These are phyloP conservation scores for Pythium monospermum DNA, from an alignment of 352 stramenopile species.

Conservation along the genomic window DNA sequence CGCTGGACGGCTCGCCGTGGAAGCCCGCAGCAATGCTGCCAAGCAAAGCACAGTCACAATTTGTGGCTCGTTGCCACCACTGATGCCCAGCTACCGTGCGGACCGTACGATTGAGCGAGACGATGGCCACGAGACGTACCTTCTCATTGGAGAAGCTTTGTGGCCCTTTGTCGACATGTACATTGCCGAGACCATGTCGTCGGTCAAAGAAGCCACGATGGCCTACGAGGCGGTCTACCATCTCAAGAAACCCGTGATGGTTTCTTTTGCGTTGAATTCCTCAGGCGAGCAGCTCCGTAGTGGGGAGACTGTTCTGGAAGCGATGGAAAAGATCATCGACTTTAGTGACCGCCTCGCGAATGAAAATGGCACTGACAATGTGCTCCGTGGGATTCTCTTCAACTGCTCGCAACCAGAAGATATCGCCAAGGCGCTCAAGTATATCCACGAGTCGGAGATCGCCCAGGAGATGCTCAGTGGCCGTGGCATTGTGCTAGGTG, in stretches of 20 bases:
- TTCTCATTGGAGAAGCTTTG: conserved; percentile 70
- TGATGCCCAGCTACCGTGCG: conserved; percentile 86
- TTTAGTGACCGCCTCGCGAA: conserved; percentile 22
- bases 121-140: conserved; percentile 70
- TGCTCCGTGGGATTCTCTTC: conserved; percentile 80
- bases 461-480: conserved; percentile 27
- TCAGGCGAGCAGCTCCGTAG: conserved; percentile 74
- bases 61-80: conserved; percentile 84
- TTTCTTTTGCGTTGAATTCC: conserved; percentile 82
- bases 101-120: conserved; percentile 79
- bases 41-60: conserved; percentile 43
- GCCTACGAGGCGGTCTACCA: conserved; percentile 71
- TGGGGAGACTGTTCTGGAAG: conserved; percentile 58
- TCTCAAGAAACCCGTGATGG: conserved; percentile 60
- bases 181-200: conserved; percentile 90
- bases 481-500: conserved; percentile 52
- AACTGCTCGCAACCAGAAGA: conserved; percentile 91
- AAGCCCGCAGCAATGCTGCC: conserved; percentile 29
- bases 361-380: conserved; percentile 8
- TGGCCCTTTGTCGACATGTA: conserved; percentile 76
- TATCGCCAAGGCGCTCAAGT: conserved; percentile 76
- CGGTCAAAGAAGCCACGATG: conserved; percentile 76
- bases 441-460: conserved; percentile 32
- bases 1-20: conserved; percentile 57
- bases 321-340: conserved; percentile 41